Conservation (phyloP, 2,329 filamentous ascomycete genomes). For the Exophiala alcalophila region DNA sequence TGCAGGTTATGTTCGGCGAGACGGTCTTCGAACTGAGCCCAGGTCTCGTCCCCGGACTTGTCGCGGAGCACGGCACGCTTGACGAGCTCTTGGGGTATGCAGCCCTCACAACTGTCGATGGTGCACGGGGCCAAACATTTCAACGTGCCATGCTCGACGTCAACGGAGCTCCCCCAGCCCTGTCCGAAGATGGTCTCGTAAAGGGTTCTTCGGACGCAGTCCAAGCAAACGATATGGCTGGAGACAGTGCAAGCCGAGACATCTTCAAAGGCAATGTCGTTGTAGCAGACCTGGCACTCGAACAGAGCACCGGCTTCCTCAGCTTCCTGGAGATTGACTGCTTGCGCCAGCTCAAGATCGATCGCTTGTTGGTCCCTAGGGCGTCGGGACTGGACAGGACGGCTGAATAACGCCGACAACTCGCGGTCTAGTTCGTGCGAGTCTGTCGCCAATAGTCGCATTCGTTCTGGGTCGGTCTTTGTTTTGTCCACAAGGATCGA, state of each 20-base stretch:
- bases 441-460: conserved; percentile 42
- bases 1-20: conserved; percentile 73
- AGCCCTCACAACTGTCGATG: conserved; percentile 67
- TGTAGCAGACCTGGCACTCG: conserved; percentile 50
- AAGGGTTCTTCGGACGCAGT: conserved; percentile 76
- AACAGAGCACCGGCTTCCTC: conserved; percentile 42
- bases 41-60: conserved; percentile 66
- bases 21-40: conserved; percentile 73
- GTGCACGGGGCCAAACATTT: conserved; percentile 76
- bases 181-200: conserved; percentile 91
- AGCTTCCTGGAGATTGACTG: conserved; percentile 44
- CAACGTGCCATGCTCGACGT: conserved; percentile 68
- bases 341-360: conserved; percentile 41
- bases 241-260: conserved; percentile 45
- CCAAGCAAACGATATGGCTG: conserved; percentile 53
- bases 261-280: conserved; percentile 48
- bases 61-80: conserved; percentile 68
- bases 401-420: conserved; percentile 38
- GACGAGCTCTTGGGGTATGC: conserved; percentile 67
- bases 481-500: conserved; percentile 40
- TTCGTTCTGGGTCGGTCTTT: conserved; percentile 30
- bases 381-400: conserved; percentile 37
- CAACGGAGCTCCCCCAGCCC: conserved; percentile 79
- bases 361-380: conserved; percentile 38
- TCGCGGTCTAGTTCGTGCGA: conserved; percentile 45